Base-by-base conservation (phyloP, 805 yeast genomes). In the Hanseniaspora lachancei region DNA sequence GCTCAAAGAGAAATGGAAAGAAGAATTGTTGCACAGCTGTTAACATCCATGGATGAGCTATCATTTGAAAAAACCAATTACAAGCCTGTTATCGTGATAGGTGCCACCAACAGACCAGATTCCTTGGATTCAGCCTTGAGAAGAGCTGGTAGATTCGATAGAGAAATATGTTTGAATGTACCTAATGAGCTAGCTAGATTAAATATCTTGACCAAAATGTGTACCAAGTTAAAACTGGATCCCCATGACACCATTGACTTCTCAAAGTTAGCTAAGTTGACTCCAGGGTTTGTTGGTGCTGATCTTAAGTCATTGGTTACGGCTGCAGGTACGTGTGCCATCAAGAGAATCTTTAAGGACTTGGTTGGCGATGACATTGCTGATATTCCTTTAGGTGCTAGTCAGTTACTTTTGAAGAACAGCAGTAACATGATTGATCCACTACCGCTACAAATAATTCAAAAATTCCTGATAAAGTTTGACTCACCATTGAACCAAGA, bases 1-100 rank as follows among this genome's bases (percentile, higher is more conserved):
- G 97, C 96, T 2, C 97, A 89, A 68, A 76, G 98, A 62, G 98
- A 93, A 70, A 93, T 93, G 97, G 98, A 93, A 67, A 78, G 93
- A 61, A 77, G 98, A 66, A 91, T 93, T 34, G 98, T 93, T 1
- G 97, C 97, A 0, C 98, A 93, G 66, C 74, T 93, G 59, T 74
- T 93, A 44, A 93, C 98, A 0, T 83, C 95, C 32, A 89, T 93
- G 86, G 98, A 93, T 69, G 96, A 89, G 64, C 70, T 93, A 41
- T 77, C 95, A 1, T 70, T 91, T 58, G 95, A 84, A 43, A 89
- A 89, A 60, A 91, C 97, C 0, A 85, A 77, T 52, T 96, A 96
- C 1, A 86, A 85, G 59, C 97, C 97, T 0, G 96, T 93, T 1
- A 84, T 93, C 59, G 84, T 93, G 0, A 81, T 93, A 27, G 98